Base-by-base conservation (phyloP, 805 yeast genomes). In the Torulaspora franciscae region DNA sequence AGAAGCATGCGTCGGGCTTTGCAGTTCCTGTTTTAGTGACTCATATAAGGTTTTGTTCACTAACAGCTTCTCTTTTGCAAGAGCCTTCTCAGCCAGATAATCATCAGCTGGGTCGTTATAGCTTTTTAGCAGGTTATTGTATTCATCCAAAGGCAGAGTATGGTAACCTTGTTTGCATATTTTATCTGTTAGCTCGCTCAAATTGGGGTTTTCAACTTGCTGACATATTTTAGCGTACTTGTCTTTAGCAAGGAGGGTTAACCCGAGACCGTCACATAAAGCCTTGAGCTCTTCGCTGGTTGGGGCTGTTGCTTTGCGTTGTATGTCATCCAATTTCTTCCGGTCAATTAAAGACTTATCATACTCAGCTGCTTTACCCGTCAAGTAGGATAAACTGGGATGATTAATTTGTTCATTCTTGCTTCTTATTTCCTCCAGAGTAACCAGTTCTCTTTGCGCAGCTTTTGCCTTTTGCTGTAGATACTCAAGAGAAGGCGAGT, bases 261-360 rank as follows among this genome's bases (percentile, higher is more conserved):
- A 33, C 10, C 43, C 40, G 32, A 40, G 34, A 9, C 30, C 30
- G n/a, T 13, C 37, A 14, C 50, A 52, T 11, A 26, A 32, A 15
- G 28, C 24, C 22, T 37, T 36, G 4, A 47, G 40, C 22, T 62
- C 62, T 2, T 64, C 64, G 6, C 50, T 23, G 1, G 64, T 47
- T 6, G 55, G 54, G 32, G 25, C 38, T 6, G 27, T 26, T 3
- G 32, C 15, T 11, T 37, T 43, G n/a, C 39, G 23, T n/a, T 29
- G 23, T 13, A 49, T 15, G 7, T 44, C 45, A 1, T 43, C 43
- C 40, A 47, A 47, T 10, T 39, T 43, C 7, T 30, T 40, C 6
- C 35, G 32, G 9, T 43, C 51, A 3, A 58, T 33, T 9, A 57
- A 26, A n/a, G 43, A 44, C 22, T 49, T 45, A 6, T 52, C 57